A percentile compares a stretch with the other conserved stretches of the same genome.
These are phyloP conservation scores for Prunus mira DNA, from an alignment of 306 rosid genomes.

Conservation along the genomic window DNA sequence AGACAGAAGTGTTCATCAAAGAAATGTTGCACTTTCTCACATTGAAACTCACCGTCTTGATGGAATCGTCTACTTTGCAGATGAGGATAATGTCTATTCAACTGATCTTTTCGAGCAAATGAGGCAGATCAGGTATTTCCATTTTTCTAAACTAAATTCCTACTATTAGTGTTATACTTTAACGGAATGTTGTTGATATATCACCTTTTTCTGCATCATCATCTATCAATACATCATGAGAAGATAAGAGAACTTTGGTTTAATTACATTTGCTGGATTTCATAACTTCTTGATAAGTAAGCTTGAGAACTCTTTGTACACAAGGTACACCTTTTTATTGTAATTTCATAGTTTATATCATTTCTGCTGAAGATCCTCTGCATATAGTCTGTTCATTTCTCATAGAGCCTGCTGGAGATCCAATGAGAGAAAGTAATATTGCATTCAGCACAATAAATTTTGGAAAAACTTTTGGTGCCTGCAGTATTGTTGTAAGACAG, in stretches of 20 bases:
- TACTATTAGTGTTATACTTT: not conserved
- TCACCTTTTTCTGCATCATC: not conserved
- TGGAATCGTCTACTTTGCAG: slow-evolving; percentile 86
- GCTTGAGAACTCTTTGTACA: not conserved
- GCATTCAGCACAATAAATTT: not conserved
- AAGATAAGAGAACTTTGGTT: not conserved
- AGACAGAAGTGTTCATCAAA: slow-evolving; percentile 55
- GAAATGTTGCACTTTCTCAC: slow-evolving; percentile 74
- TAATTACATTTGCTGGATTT: not conserved
- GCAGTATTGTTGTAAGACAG: not conserved
- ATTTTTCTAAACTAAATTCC: slow-evolving; percentile 10
- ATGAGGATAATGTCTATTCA: slow-evolving; percentile 60
- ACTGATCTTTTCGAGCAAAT: slow-evolving; percentile 66
- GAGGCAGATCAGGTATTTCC: slow-evolving; percentile 76
- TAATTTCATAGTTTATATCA: not conserved
- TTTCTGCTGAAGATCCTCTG: slow-evolving; percentile 7
- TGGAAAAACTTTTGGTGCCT: not conserved
- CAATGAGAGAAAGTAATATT: not conserved
- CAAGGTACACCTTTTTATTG: not conserved
- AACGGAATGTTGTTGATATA: not conserved
- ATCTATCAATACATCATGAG: not conserved
- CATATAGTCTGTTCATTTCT: not conserved
- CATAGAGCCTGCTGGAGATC: not conserved
- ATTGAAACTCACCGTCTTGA: slow-evolving; percentile 84
- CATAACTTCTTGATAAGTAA: not conserved